phyloP scores from a whole-genome alignment of 179 eudicot genomes.

The Sideroxylon spinosum region DNA sequence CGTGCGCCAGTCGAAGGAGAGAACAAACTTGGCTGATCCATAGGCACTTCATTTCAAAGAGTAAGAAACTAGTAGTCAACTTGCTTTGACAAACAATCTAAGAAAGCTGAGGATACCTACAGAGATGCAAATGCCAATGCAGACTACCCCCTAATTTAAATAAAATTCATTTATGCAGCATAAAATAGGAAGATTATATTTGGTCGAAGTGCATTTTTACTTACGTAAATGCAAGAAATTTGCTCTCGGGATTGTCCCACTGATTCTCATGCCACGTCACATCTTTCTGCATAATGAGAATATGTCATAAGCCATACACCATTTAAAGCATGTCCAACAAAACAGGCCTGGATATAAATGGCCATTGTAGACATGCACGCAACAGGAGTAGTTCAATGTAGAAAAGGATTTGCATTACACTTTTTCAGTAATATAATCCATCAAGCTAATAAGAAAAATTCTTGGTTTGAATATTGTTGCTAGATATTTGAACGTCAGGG shows the following conservation, averaged over 20 bases:
- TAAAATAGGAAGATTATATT: neutral
- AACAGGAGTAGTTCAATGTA: neutral
- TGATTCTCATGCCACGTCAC: constrained; percentile 98
- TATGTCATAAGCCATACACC: constrained; percentile 17
- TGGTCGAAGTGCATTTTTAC: constrained; percentile 20
- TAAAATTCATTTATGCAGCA: constrained; percentile 1
- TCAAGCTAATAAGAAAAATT: neutral
- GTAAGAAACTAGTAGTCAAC: neutral
- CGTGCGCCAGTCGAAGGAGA: neutral
- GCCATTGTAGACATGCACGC: neutral
- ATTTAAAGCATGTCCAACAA: no score
- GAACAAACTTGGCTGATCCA: neutral
- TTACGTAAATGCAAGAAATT: constrained; percentile 96
- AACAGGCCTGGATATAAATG: neutral
- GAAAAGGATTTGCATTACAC: neutral
- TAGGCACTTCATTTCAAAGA: neutral
- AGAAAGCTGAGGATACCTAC: neutral
- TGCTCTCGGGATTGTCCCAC: constrained; percentile 89
- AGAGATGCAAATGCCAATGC: neutral
- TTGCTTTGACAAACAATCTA: neutral
- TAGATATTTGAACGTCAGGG: neutral
- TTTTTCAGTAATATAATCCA: neutral
- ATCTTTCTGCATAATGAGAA: constrained; percentile 46
- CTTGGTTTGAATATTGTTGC: neutral
- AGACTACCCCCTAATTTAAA: neutral